Conservation (phyloP, 176 grass and related monocot species). For the Thinopyrum elongatum region DNA sequence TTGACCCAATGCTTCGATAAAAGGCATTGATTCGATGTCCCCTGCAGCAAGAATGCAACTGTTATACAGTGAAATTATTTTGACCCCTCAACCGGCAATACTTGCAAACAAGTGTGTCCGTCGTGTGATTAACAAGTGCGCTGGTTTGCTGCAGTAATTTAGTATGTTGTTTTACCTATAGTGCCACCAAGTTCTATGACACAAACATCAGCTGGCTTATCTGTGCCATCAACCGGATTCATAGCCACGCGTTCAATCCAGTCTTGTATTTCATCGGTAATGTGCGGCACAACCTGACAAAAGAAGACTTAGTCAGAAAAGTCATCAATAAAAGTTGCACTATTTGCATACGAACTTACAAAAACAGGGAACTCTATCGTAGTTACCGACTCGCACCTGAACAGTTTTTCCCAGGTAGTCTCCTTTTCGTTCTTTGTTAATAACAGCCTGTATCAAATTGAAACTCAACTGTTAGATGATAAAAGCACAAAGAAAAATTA, state of each 20-base stretch:
- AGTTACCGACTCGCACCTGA: conserved; percentile 48
- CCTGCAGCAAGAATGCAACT: conserved; percentile 79
- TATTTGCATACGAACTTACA: neutral
- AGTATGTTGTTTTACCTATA: conserved; percentile 60
- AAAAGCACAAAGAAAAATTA: neutral
- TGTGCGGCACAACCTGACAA: conserved; percentile 89
- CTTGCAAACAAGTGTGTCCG: conserved; percentile 42
- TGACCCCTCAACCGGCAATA: conserved; percentile 41
- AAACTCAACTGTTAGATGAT: neutral
- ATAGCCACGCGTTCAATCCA: conserved; percentile 86
- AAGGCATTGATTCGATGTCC: conserved; percentile 99
- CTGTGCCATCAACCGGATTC: conserved; percentile 90
- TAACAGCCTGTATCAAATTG: conserved; percentile 64
- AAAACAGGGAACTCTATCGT: conserved; percentile 15
- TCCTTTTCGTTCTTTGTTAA: conserved; percentile 91
- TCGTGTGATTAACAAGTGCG: neutral
- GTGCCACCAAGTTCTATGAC: conserved; percentile 98
- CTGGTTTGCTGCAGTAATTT: neutral
- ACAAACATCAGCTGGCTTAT: conserved; percentile 94
- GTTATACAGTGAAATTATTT: conserved; percentile 56
- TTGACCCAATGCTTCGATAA: conserved; percentile 96
- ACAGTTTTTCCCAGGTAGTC: conserved; percentile 99
- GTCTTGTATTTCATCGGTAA: conserved; percentile 98
- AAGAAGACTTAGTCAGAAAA: conserved; percentile 24
- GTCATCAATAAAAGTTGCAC: neutral